Conservation (phyloP, 306 rosid genomes). For the Citrullus mucosospermus region DNA sequence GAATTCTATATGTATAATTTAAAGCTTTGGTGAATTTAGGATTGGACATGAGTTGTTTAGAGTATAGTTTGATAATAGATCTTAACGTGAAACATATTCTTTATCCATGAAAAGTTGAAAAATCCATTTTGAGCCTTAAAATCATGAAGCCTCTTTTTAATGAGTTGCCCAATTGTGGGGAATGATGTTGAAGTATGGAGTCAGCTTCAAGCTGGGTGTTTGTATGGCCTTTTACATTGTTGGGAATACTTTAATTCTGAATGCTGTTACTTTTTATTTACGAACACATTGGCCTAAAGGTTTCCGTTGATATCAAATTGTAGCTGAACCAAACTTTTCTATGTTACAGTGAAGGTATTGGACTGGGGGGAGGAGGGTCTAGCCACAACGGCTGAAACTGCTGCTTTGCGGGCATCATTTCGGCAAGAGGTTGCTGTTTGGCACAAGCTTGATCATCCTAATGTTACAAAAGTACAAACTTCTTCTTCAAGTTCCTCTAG, state of each 20-base stretch:
- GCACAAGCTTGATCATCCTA: conserved; percentile 93
- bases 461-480: conserved; percentile 66
- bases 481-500: conserved; percentile 9
- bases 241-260: not conserved
- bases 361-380: conserved; percentile 97
- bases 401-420: conserved; percentile 80
- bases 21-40: not conserved
- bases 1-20: not conserved
- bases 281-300: not conserved
- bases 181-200: not conserved
- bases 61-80: not conserved
- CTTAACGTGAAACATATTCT: not conserved
- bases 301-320: conserved; percentile 12
- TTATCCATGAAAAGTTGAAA: not conserved
- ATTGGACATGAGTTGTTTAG: not conserved
- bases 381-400: conserved; percentile 57
- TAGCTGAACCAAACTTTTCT: conserved; percentile 17
- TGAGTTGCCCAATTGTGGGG: not conserved
- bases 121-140: not conserved
- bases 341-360: conserved; percentile 74
- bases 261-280: not conserved
- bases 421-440: conserved; percentile 95
- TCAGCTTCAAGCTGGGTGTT: not conserved
- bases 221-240: not conserved
- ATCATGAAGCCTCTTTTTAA: not conserved